A percentile compares a stretch with the other conserved stretches of the same genome.
Conservation (phyloP, 148 eudicot species). For the Rhododendron henanense region DNA sequence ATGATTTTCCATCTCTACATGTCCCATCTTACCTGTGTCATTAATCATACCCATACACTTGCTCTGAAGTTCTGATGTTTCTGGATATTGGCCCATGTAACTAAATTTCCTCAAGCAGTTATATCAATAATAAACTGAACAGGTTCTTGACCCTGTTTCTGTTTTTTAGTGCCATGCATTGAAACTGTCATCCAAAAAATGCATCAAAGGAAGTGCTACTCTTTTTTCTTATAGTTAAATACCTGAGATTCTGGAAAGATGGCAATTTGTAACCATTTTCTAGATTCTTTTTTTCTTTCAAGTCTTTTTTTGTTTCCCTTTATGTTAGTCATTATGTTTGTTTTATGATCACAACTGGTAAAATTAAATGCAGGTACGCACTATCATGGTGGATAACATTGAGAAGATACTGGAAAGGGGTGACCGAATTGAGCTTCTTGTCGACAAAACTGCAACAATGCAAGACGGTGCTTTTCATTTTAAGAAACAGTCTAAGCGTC, state of each 20-base stretch:
- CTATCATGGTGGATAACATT: constrained; percentile 94
- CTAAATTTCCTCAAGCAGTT: not conserved
- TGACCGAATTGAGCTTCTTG: constrained; percentile 94
- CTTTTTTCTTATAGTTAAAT: not conserved
- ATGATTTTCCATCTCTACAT: not conserved
- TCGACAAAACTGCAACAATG: constrained; percentile 95
- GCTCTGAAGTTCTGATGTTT: not conserved
- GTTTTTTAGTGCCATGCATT: not conserved
- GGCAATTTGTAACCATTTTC: not conserved
- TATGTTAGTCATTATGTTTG: not conserved
- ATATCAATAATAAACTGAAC: not conserved
- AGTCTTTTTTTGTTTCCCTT: not conserved
- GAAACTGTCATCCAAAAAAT: not conserved
- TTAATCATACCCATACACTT: not conserved
- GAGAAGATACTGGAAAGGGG: constrained; percentile 97
- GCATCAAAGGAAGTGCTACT: not conserved
- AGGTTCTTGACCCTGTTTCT: not conserved
- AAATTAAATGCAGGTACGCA: constrained; percentile 63
- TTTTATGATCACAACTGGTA: constrained; percentile 4
- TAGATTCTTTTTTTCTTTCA: not conserved
- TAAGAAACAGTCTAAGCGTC: constrained; percentile 93
- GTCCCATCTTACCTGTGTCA: not conserved
- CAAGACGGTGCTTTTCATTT: constrained; percentile 97
- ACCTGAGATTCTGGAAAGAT: not conserved
- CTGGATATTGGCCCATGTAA: not conserved